Evolutionary conservation across 129 eudicot genomes (phyloP), one percentile per base, ranked within the genome.

Genomic region (Saussurea involucrata): DNA sequence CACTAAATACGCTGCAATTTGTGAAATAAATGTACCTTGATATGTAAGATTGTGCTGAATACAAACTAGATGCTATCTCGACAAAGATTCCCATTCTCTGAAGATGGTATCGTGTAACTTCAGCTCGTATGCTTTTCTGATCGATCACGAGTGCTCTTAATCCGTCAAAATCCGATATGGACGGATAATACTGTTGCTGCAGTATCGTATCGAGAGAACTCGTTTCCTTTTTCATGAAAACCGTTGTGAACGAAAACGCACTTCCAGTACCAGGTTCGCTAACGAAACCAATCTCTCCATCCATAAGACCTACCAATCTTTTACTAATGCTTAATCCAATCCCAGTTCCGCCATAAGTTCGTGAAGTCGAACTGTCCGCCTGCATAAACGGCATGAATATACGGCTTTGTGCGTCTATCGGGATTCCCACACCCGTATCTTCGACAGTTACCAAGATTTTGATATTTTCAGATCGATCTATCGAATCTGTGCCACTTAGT

Each of bases 341-440:
- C 40, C 96, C 98, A 0, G 98, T 92, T 7, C 98, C 98, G 68
- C 98, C 97, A 75, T 91, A 88, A 15, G 81, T 92, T 31, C 98
- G 83, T 18, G 97, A 89, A 2, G 96, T 92, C 2, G 97, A 91
- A 83, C 96, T 89, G 81, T 86, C 98, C 0, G 96, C 98, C 85
- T 95, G 98, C 98, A 91, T 91, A 76, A 95, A 95, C 6, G 98
- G 98, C 76, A 63, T 89, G 71, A 95, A 95, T 37, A 95, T 86
- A 31, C 90, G 94, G 46, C 13, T 74, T 75, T 95, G 97, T 75
- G 98, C 97, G 11, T 89, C 92, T 55, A 5, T 55, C 11, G 92
- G 97, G 28, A 95, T 89, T 32, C 98, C 97, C 18, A 78, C 85
- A 12, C 98, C 98, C 1, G 98, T 95, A 83, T 95, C 98, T 84